Conservation (phyloP, 2,329 filamentous ascomycete genomes). For the Apiospora phragmitis region DNA sequence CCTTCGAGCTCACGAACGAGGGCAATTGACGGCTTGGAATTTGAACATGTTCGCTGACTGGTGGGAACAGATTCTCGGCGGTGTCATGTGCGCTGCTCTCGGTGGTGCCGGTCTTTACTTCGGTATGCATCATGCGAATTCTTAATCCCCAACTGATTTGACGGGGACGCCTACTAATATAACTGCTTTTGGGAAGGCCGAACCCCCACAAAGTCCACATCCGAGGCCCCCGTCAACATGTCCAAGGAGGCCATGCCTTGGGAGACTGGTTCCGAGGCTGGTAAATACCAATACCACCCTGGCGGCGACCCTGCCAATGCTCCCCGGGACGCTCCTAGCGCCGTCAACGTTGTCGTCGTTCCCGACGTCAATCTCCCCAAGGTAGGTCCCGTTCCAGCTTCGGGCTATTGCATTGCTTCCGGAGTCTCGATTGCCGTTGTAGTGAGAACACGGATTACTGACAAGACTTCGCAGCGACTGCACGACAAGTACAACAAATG, state of each 20-base stretch:
- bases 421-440: background rate
- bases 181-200: constrained; percentile 54
- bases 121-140: constrained; percentile 49
- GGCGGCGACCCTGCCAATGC: constrained; percentile 75
- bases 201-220: constrained; percentile 82
- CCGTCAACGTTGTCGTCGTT: constrained; percentile 91
- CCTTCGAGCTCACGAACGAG: background rate
- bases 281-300: constrained; percentile 80
- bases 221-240: constrained; percentile 75
- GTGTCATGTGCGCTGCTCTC: constrained; percentile 87
- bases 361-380: constrained; percentile 91
- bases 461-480: constrained; percentile 59
- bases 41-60: background rate
- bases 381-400: constrained; percentile 50
- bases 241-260: constrained; percentile 84
- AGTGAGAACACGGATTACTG: background rate
- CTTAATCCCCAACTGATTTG: constrained; percentile 10
- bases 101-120: constrained; percentile 89
- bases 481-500: constrained; percentile 99
- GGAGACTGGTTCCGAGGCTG: constrained; percentile 67
- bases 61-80: constrained; percentile 74
- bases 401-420: background rate
- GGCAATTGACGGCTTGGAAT: background rate
- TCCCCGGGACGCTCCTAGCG: constrained; percentile 89
- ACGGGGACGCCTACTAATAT: background rate